Evolutionary conservation across 2,329 filamentous ascomycete species (phyloP).

Genomic region (Penicillium sclerotiorum): DNA sequence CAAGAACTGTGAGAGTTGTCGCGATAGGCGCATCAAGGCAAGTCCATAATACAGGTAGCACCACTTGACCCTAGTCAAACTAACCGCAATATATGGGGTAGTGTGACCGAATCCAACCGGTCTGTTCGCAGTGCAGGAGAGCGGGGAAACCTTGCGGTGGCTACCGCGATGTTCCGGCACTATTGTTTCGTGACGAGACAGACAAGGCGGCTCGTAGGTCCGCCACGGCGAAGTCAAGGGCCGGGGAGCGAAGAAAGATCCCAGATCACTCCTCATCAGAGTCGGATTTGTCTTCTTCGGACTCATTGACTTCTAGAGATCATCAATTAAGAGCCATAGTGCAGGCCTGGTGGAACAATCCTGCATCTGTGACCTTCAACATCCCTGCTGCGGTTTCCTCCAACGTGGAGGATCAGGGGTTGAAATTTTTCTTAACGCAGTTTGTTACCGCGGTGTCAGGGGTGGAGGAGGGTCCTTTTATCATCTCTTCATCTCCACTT

Average conservation of each 20-base stretch:
- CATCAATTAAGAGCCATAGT: conserved; percentile 1
- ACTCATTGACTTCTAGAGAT: neutral
- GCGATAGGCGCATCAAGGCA: conserved; percentile 31
- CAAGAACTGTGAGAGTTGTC: conserved; percentile 28
- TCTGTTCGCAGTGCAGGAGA: conserved; percentile 36
- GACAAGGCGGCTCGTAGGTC: conserved; percentile 25
- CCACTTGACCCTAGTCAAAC: neutral
- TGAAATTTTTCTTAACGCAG: conserved; percentile 26
- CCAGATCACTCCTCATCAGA: conserved; percentile 2
- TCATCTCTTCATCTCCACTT: conserved; percentile 1
- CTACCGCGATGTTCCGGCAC: conserved; percentile 32
- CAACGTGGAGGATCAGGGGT: conserved; percentile 23
- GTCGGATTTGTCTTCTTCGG: conserved; percentile 4
- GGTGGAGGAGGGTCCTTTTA: neutral
- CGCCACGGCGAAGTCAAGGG: conserved; percentile 22
- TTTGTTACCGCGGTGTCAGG: conserved; percentile 19
- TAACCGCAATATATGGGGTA: conserved; percentile 8
- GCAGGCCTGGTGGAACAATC: neutral
- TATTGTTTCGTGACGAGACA: conserved; percentile 35
- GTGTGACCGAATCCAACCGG: conserved; percentile 33
- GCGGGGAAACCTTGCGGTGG: conserved; percentile 32
- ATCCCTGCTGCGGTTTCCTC: conserved; percentile 9
- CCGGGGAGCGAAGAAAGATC: conserved; percentile 17
- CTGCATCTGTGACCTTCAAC: neutral
- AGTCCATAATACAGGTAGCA: neutral